Evolutionary conservation across 306 rosid genomes (phyloP).

Genomic region (Vigna unguiculata): DNA sequence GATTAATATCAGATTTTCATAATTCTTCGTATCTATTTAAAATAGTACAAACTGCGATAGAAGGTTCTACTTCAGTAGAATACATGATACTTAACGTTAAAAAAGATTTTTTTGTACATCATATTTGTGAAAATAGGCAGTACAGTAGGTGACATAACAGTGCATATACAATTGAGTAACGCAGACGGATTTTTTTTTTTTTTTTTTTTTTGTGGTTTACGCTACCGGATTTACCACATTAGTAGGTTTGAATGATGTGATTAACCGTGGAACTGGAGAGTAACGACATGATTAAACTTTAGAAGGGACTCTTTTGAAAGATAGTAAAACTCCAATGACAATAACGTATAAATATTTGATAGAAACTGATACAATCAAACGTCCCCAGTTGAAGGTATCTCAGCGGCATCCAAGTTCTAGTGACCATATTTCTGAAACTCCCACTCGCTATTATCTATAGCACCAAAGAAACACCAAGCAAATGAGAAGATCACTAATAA

Average conservation of each 20-base stretch:
- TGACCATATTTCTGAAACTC: conserved; percentile 97
- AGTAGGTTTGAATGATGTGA: background rate
- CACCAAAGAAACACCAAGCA: conserved; percentile 39
- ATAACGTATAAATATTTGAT: conserved; percentile 10
- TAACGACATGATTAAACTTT: background rate
- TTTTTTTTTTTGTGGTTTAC: background rate
- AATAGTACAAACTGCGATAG: background rate
- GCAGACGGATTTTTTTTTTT: no score
- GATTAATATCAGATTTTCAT: background rate
- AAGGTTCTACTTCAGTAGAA: no score
- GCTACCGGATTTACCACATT: background rate
- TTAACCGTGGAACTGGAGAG: background rate
- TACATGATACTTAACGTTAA: no score
- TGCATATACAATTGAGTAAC: background rate
- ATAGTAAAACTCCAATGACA: background rate
- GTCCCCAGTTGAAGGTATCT: conserved; percentile 15
- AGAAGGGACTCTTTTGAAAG: background rate
- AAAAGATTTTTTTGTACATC: background rate
- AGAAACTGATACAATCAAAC: conserved; percentile 6
- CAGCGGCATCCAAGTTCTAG: conserved; percentile 51
- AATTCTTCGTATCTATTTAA: background rate
- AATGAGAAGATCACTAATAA: conserved; percentile 8
- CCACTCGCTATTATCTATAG: conserved; percentile 89
- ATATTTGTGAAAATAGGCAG: background rate
- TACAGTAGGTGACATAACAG: background rate